phyloP scores from a whole-genome alignment of 2,329 filamentous ascomycete genomes.

The Colletotrichum abscissum region DNA sequence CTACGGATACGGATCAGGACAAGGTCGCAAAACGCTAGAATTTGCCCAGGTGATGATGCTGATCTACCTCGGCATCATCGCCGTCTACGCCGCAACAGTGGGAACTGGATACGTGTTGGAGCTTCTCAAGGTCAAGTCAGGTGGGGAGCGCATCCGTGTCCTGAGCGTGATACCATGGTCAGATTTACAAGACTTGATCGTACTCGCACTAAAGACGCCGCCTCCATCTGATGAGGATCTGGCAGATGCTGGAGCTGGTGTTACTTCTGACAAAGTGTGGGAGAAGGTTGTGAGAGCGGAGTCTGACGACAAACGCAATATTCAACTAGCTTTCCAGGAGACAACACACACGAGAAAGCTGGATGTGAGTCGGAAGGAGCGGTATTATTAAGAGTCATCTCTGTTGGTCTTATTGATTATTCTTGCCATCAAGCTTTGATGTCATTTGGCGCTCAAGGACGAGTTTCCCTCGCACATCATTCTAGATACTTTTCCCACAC shows the following conservation, averaged over 20 bases:
- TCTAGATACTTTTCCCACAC: too few relatives aligned
- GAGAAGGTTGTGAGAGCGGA: not conserved
- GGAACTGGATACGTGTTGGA: not conserved
- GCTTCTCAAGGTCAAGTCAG: not conserved
- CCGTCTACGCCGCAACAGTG: not conserved
- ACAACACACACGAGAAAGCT: not conserved
- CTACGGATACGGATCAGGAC: conserved; percentile 13
- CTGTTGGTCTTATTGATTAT: too few relatives aligned
- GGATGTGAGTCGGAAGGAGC: not conserved
- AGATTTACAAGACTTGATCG: conserved; percentile 18
- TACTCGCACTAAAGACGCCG: not conserved
- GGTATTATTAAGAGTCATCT: not conserved
- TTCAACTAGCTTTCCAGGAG: not conserved
- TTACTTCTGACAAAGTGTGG: not conserved
- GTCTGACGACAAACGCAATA: not conserved
- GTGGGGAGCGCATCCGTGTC: not conserved
- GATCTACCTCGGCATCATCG: conserved; percentile 6
- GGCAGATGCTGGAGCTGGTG: not conserved
- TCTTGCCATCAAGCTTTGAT: too few relatives aligned
- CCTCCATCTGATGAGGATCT: not conserved
- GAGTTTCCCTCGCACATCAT: too few relatives aligned
- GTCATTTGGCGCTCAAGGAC: too few relatives aligned
- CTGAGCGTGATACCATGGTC: conserved; percentile 13
- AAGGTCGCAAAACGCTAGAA: not conserved
- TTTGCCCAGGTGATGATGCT: not conserved